Percentiles rank a stretch among this genome's conserved stretches.
These are phyloP conservation scores for Nicotiana tabacum DNA, from an alignment of 257 asterid genomes.

Conservation along the genomic window DNA sequence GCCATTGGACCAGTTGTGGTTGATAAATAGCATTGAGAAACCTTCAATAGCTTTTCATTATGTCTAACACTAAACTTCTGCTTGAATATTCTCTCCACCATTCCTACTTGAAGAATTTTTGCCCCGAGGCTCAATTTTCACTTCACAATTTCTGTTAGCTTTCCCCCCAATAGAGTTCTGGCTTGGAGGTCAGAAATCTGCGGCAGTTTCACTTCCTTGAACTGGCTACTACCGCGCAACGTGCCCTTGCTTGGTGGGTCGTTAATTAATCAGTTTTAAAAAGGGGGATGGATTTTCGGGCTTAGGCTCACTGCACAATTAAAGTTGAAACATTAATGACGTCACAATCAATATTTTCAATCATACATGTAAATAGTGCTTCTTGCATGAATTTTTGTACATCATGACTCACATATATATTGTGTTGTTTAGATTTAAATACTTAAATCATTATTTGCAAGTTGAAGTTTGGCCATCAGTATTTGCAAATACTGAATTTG, in stretches of 20 bases:
- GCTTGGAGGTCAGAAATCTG: no score
- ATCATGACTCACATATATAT: background rate
- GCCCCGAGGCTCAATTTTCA: slow-evolving; percentile 50
- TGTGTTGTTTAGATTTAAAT: background rate
- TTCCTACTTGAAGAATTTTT: slow-evolving; percentile 21
- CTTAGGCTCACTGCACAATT: slow-evolving; percentile 38
- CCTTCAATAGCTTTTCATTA: slow-evolving; percentile 19
- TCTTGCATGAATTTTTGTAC: background rate
- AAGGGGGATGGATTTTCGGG: background rate
- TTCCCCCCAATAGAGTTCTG: no score
- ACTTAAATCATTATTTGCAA: background rate
- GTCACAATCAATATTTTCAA: background rate
- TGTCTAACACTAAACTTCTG: slow-evolving; percentile 6
- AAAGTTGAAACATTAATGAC: background rate
- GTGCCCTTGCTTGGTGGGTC: no score
- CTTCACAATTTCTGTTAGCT: slow-evolving; percentile 36
- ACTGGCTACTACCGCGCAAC: no score
- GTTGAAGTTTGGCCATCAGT: background rate
- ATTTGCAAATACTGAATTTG: background rate
- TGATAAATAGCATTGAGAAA: slow-evolving; percentile 20
- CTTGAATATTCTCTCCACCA: slow-evolving; percentile 15
- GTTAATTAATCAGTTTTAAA: no score
- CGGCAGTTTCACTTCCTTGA: no score
- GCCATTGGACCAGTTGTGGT: slow-evolving; percentile 22
- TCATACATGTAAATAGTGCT: background rate